Conservation (phyloP, 78 protist species). For the Planoprotostelium fungivorum region DNA sequence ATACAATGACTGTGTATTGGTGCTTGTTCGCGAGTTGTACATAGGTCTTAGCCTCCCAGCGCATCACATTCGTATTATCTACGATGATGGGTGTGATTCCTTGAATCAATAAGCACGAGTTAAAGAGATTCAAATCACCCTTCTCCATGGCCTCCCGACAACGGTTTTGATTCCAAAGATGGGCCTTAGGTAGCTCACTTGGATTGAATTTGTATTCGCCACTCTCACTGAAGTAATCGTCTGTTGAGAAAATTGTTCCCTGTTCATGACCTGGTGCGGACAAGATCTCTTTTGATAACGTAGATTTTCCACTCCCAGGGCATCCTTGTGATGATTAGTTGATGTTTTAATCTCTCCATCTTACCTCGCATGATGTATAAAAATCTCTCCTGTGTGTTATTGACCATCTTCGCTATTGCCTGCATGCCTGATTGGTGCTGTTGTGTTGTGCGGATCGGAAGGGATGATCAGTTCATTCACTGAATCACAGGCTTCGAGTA, state of each 20-base stretch:
- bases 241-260: not conserved
- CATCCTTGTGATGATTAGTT: too few species aligned
- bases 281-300: not conserved
- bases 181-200: not conserved
- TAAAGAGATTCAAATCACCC: not conserved
- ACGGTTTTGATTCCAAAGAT: not conserved
- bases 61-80: not conserved
- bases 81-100: not conserved
- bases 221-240: not conserved
- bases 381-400: too few species aligned
- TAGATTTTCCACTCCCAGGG: not conserved
- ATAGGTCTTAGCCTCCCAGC: not conserved
- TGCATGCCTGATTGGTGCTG: too few species aligned
- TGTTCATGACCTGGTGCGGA: not conserved
- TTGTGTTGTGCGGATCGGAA: too few species aligned
- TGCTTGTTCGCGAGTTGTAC: not conserved
- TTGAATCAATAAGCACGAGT: not conserved
- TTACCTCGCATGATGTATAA: too few species aligned
- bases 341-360: too few species aligned
- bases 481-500: too few species aligned
- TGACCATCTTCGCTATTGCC: too few species aligned
- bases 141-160: not conserved
- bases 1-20: not conserved
- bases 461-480: too few species aligned
- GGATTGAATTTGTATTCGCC: not conserved